Base-by-base conservation (phyloP, 768 basidiomycete species). In the Suillus discolor region DNA sequence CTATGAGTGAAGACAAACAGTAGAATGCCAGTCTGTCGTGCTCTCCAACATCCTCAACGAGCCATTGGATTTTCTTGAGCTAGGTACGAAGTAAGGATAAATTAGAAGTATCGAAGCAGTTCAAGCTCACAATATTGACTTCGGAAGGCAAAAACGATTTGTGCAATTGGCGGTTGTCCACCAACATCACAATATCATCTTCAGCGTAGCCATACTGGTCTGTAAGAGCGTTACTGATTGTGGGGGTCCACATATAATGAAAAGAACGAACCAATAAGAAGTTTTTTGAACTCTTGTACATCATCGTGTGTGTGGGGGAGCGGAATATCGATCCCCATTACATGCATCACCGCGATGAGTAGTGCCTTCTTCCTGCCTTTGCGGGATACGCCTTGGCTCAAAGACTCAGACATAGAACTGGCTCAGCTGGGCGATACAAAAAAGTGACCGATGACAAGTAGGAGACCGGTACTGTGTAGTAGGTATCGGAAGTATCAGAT, bases 1-100 rank as follows among this genome's bases (percentile, higher is more conserved):
- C 15, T 23, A 23, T 12, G 38, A 38, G 36, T 16, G 31, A 20
- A 1, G 13, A 34, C 82, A 44, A 67, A 87, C 87, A 89, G 49
- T 86, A 86, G 68, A 89, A 85, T 62, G 86, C 81, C 67, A 85
- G 83, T 3, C 74, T 80, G 62, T 85, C 85, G 0, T 82, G 81
- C 1, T 81, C 74, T 18, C 75, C 69, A 5, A 83, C 80, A 41
- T 78, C 81, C 4, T 71, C 66, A 0, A 84, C 82, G 7, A 89
- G 72, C 7, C 73, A 73, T 6, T 77, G 67, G 36, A 87, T 84
- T 45, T 82, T 79, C 4, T 65, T 70, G 15, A 84, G 61, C 85
- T 85, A 64, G 41, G 20, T 51, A 15, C 41, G 31, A 41, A 25
- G 20, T 51, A 1, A 11, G 36, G 44, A 39, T 25, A 34, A 2